A percentile compares a stretch with the other conserved stretches of the same genome.
Conservation (phyloP, 495 filamentous ascomycete species). For the Neurospora sp. region DNA sequence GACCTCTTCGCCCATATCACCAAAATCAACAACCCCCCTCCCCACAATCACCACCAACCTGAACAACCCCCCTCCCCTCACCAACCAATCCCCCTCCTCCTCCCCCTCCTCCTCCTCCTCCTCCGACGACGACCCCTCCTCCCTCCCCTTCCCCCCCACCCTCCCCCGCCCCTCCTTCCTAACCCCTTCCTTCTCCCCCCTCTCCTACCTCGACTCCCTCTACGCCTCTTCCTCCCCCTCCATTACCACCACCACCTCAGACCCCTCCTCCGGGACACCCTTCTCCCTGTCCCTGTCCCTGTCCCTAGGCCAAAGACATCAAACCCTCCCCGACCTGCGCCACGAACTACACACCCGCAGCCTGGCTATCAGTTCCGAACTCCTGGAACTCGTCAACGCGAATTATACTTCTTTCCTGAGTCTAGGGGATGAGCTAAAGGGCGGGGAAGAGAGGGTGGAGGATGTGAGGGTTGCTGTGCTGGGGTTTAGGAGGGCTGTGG, state of each 20-base stretch:
- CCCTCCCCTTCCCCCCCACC: constrained; percentile 71
- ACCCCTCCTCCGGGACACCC: too few species aligned
- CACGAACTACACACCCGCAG: constrained; percentile 69
- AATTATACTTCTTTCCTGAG: constrained; percentile 87
- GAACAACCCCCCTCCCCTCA: constrained; percentile 16
- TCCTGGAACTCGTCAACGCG: constrained; percentile 86
- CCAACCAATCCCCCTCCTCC: constrained; percentile 63
- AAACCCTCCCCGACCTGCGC: constrained; percentile 90
- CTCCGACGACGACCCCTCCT: constrained; percentile 42
- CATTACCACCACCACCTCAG: too few species aligned
- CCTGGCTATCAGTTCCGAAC: constrained; percentile 64
- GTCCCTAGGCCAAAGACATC: constrained; percentile 48
- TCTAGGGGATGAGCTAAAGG: constrained; percentile 68
- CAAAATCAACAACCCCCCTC: constrained; percentile 11
- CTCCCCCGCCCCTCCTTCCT: constrained; percentile 68
- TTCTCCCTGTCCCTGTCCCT: too few species aligned
- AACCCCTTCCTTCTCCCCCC: constrained; percentile 64
- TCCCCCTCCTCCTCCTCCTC: constrained; percentile 65
- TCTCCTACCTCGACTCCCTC: constrained; percentile 50
- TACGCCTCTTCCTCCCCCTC: not conserved
- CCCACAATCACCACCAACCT: constrained; percentile 28
- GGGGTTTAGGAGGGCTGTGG: constrained; percentile 71
- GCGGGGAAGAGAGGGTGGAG: constrained; percentile 85
- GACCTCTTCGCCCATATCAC: constrained; percentile 20
- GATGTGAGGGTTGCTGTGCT: constrained; percentile 80